These are phyloP conservation scores for Musa schizocarpa DNA, from an alignment of 176 grass and related monocot genomes.

Conservation along the genomic window DNA sequence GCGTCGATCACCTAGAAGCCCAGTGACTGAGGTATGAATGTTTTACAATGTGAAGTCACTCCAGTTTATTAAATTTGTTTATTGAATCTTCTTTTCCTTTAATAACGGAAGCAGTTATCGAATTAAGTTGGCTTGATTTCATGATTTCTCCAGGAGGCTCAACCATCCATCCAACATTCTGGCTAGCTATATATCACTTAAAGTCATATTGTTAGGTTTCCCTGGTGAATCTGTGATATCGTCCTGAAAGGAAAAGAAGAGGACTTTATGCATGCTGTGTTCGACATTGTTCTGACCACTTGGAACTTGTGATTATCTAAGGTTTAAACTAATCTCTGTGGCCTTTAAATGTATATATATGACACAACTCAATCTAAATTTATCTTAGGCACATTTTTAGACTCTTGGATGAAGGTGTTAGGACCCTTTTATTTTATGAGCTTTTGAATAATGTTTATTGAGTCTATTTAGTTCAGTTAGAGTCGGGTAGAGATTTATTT, in stretches of 20 bases:
- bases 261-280: background rate
- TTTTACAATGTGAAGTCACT: background rate
- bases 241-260: no score
- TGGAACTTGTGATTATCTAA: background rate
- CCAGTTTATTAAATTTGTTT: background rate
- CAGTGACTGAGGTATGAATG: slow-evolving; percentile 62
- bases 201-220: background rate
- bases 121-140: background rate
- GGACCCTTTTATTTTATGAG: no score
- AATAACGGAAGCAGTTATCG: no score
- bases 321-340: background rate
- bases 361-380: background rate
- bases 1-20: slow-evolving; percentile 75
- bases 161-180: background rate
- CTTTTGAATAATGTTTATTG: no score
- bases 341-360: background rate
- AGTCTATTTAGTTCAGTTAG: no score
- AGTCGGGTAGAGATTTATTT: no score
- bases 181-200: background rate
- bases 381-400: background rate
- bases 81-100: background rate
- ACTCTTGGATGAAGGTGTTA: background rate
- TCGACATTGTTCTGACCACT: background rate
- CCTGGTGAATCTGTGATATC: background rate
- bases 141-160: background rate